These are phyloP conservation scores for Neostapfia colusana DNA, from an alignment of 176 grass and related monocot species.

Conservation along the genomic window DNA sequence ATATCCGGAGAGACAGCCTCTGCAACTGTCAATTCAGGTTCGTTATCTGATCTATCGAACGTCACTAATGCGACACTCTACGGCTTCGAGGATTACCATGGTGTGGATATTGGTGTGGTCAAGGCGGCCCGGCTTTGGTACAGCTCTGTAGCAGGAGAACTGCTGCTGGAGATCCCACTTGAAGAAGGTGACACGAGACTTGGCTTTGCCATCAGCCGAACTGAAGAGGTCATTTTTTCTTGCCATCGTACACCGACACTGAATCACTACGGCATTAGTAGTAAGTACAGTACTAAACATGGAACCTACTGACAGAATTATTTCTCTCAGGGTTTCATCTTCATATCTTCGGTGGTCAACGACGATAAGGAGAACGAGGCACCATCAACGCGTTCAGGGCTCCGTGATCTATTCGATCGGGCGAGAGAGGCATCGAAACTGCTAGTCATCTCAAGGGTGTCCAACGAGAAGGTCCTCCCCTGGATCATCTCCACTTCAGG, in stretches of 20 bases:
- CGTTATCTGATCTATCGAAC: slow-evolving; percentile 59
- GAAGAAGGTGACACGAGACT: slow-evolving; percentile 66
- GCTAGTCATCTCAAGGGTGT: slow-evolving; percentile 75
- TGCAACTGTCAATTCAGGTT: slow-evolving; percentile 67
- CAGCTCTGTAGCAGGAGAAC: slow-evolving; percentile 55
- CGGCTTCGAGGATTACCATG: slow-evolving; percentile 86
- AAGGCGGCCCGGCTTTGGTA: slow-evolving; percentile 85
- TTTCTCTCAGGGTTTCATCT: slow-evolving; percentile 73
- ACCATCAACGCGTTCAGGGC: slow-evolving; percentile 66
- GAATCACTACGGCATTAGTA: not conserved
- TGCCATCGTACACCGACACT: not conserved
- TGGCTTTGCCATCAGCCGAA: slow-evolving; percentile 73
- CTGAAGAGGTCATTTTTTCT: slow-evolving; percentile 57
- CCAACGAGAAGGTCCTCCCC: slow-evolving; percentile 75
- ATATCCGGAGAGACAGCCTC: slow-evolving; percentile 79
- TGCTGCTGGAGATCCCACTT: slow-evolving; percentile 60
- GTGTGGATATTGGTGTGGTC: slow-evolving; percentile 77
- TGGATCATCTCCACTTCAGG: slow-evolving; percentile 74
- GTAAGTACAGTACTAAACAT: not conserved
- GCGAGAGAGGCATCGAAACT: slow-evolving; percentile 55
- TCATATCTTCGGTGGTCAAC: slow-evolving; percentile 67
- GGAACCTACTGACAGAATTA: not conserved
- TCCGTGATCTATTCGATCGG: slow-evolving; percentile 57
- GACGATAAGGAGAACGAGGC: slow-evolving; percentile 45
- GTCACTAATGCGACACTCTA: slow-evolving; percentile 68